These are phyloP conservation scores for Alternaria arbusti DNA, from an alignment of 2,329 filamentous ascomycete species.

Conservation along the genomic window DNA sequence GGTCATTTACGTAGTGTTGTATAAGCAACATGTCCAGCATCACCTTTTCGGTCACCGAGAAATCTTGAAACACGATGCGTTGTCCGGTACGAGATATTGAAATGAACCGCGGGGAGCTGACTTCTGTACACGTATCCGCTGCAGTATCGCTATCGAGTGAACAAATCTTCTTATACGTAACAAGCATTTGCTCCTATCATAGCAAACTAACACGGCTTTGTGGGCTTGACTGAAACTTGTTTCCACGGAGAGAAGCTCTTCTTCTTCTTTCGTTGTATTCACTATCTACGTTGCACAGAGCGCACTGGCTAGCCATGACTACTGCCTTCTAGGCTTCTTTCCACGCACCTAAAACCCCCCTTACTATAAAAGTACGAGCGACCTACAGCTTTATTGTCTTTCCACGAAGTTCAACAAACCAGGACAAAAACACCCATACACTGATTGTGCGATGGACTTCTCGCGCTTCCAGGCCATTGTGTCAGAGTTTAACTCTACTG, in stretches of 20 bases:
- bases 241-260: not conserved
- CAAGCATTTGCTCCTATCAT: not conserved
- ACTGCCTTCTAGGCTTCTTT: too few species aligned
- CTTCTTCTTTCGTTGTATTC: not conserved
- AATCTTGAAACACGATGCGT: not conserved
- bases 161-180: not conserved
- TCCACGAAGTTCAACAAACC: not conserved
- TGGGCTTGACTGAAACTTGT: not conserved
- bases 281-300: too few species aligned
- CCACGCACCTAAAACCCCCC: not conserved
- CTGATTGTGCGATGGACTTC: constrained; percentile 28
- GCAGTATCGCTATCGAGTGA: not conserved
- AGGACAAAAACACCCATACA: not conserved
- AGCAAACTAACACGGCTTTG: not conserved
- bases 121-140: not conserved
- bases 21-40: not conserved
- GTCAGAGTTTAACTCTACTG: constrained; percentile 8
- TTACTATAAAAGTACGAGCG: not conserved
- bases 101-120: not conserved
- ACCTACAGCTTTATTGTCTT: not conserved
- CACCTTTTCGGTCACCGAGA: not conserved
- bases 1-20: not conserved
- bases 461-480: constrained; percentile 21
- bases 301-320: too few species aligned
- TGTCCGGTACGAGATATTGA: not conserved